These are phyloP conservation scores for Helenozyma baotianmanensis DNA, from an alignment of 805 yeast species.

Conservation along the genomic window DNA sequence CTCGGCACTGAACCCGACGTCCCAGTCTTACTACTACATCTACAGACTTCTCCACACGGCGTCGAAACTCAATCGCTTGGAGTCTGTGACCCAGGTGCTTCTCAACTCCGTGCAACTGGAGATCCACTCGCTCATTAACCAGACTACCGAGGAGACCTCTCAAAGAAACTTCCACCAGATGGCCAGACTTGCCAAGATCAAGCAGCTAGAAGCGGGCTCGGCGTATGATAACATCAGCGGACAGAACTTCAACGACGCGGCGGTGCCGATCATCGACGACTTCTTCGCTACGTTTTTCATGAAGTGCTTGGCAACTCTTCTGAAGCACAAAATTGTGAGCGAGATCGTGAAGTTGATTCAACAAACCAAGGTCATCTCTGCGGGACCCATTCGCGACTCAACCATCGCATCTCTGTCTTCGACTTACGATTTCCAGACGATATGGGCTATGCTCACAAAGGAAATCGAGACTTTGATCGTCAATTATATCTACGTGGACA, in stretches of 20 bases:
- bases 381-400: conserved; percentile 9
- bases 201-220: conserved; percentile 22
- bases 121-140: conserved; percentile 55
- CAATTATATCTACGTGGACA: conserved; percentile 29
- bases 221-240: conserved; percentile 21
- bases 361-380: conserved; percentile 15
- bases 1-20: conserved; percentile 21
- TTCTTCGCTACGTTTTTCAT: conserved; percentile 68
- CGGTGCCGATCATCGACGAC: conserved; percentile 58
- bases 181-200: conserved; percentile 26
- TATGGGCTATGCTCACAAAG: conserved; percentile 30
- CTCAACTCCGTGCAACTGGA: conserved; percentile 56
- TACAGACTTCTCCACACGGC: conserved; percentile 52
- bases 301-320: conserved; percentile 58
- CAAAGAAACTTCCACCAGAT: conserved; percentile 43
- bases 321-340: conserved; percentile 61
- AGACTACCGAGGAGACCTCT: conserved; percentile 62
- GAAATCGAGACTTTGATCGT: conserved; percentile 30
- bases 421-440: conserved; percentile 17
- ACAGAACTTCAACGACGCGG: conserved; percentile 40
- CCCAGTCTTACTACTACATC: conserved; percentile 51
- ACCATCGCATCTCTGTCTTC: conserved; percentile 1
- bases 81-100: conserved; percentile 52
- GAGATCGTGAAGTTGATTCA: conserved; percentile 46
- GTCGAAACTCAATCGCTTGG: conserved; percentile 56